Conservation (phyloP, 352 stramenopile genomes). For the Globisporangium mamillatum region DNA sequence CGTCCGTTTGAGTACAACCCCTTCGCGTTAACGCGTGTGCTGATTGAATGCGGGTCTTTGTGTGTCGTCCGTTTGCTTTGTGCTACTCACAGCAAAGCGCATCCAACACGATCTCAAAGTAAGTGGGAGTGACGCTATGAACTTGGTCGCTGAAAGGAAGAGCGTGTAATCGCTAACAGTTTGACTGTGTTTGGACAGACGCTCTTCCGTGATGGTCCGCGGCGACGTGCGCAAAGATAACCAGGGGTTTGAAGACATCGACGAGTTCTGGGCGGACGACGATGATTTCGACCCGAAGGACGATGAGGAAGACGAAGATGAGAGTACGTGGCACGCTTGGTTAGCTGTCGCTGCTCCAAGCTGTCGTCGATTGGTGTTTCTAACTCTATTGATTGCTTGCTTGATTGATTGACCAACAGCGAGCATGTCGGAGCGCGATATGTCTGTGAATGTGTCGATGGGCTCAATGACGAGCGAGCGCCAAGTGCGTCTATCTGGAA, state of each 20-base stretch:
- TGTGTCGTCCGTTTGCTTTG: not conserved
- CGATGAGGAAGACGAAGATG: slow-evolving; percentile 39
- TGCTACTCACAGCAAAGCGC: slow-evolving; percentile 5
- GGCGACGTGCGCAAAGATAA: slow-evolving; percentile 71
- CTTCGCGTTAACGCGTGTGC: not conserved
- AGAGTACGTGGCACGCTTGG: slow-evolving; percentile 18
- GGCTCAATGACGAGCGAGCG: slow-evolving; percentile 49
- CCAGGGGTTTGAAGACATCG: slow-evolving; percentile 82
- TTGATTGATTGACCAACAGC: slow-evolving; percentile 25
- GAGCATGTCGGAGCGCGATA: slow-evolving; percentile 42
- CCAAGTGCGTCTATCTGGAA: slow-evolving; percentile 36
- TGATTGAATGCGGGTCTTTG: not conserved
- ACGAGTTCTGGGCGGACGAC: slow-evolving; percentile 85
- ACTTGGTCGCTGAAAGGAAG: not conserved
- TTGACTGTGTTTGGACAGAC: slow-evolving; percentile 24
- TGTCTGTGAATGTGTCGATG: slow-evolving; percentile 38
- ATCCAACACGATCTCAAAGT: slow-evolving; percentile 19
- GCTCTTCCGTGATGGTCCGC: slow-evolving; percentile 54
- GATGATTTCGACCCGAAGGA: slow-evolving; percentile 21
- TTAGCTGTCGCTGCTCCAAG: not conserved
- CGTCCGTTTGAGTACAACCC: not conserved
- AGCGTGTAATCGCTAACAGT: not conserved
- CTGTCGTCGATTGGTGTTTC: not conserved
- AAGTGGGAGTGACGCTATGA: slow-evolving; percentile 18
- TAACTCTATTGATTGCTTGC: slow-evolving; percentile 23